Evolutionary conservation across 805 yeast genomes (phyloP), one percentile per base, ranked within the genome.

Genomic region (Wickerhamomyces silvicola): DNA sequence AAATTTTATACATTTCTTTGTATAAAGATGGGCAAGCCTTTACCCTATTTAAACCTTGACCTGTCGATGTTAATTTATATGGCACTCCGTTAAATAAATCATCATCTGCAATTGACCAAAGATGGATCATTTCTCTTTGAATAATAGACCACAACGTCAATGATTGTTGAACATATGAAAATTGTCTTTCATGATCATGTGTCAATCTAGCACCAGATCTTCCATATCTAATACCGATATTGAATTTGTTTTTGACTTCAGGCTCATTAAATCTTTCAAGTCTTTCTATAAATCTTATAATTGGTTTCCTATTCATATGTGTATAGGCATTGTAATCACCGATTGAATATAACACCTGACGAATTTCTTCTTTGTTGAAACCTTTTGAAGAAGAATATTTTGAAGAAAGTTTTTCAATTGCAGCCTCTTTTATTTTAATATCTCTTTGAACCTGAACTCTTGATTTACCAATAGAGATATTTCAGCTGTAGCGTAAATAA

Each of bases 301-400:
- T 80, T 6, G 94, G 90, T 23, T 69, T 60, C 39, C 82, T 65
- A 48, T 82, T 82, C 35, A 82, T 68, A 36, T 78, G 72, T 3
- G 81, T 68, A 45, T 81, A 82, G 0, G 87, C 72, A 46, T 80
- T 78, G 58, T 76, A 81, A 52, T 82, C 94, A 24, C 90, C 88
- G 31, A 82, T 73, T 1, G 92, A 82, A 50, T 82, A 82, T 14
- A 82, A 51, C 5, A 78, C 75, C 45, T 78, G 86, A 24, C 83
- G 65, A n/a, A 81, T 67, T 28, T 78, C 81, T 31, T 81, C 88
- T 35, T 65, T 68, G 13, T 66, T 42, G 28, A 70, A 60, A 4
- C 66, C 63, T n/a, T 48, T 51, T 4, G 47, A 34, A 12, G 62
- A 53, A 8, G 66, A 53, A 48, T 77, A 80, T 36, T 59, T 68